Evolutionary conservation across 495 filamentous ascomycete genomes (phyloP), one percentile per base, ranked within the genome.

Genomic region (Penicilliopsis zonata): DNA sequence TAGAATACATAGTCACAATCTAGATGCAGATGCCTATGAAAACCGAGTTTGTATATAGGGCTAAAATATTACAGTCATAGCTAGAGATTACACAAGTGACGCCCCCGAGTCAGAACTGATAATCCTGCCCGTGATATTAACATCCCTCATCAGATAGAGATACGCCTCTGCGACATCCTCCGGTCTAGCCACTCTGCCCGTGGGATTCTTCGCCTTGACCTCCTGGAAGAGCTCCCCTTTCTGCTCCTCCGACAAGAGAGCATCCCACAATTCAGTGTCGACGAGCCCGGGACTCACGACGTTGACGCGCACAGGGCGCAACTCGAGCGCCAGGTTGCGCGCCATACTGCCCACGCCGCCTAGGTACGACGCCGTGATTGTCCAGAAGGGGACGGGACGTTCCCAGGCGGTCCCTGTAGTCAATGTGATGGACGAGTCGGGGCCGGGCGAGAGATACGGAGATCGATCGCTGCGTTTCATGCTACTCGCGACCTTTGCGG

Each of bases 81-180:
- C n/a, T n/a, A n/a, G n/a, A n/a, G n/a, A n/a, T n/a, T n/a, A n/a
- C n/a, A n/a, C n/a, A n/a, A n/a, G n/a, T n/a, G n/a, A n/a, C n/a
- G n/a, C n/a, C n/a, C n/a, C n/a, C n/a, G n/a, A n/a, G n/a, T n/a
- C n/a, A n/a, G n/a, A n/a, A n/a, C n/a, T n/a, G n/a, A n/a, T n/a
- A n/a, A n/a, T n/a, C n/a, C n/a, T n/a, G n/a, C n/a, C n/a, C n/a
- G n/a, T n/a, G n/a, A n/a, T n/a, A n/a, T n/a, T n/a, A n/a, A n/a
- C n/a, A n/a, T n/a, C 71, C 42, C 61, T 66, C 71, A 80, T 68
- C n/a, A 70, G 46, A 47, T 70, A 80, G 19, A 80, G 33, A 56
- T 80, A 84, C 18, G 70, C 68, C 61, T 82, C 75, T 2, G 73
- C 78, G 9, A 75, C 59, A 50, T 80, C 75, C 47, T 73, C 67